Conservation (phyloP, 768 basidiomycete genomes). For the Trametes villosa region DNA sequence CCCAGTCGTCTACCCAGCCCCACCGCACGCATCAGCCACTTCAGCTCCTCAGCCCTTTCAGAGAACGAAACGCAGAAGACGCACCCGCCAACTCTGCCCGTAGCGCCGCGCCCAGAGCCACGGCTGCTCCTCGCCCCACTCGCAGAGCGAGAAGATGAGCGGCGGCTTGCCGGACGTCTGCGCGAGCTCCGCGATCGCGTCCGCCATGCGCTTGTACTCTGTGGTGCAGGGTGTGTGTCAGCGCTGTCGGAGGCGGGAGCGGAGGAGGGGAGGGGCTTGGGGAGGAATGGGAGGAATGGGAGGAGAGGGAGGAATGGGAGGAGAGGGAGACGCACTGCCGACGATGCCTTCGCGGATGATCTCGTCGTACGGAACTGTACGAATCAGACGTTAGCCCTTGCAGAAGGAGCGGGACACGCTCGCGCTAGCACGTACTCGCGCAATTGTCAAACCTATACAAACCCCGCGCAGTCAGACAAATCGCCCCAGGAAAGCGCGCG, state of each 20-base stretch:
- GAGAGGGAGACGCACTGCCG: slow-evolving; percentile 31
- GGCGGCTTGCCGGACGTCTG: slow-evolving; percentile 54
- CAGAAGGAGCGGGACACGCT: slow-evolving; percentile 51
- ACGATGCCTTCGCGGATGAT: slow-evolving; percentile 27
- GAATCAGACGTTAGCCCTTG: slow-evolving; percentile 37
- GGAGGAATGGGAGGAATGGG: not conserved
- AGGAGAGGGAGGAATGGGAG: not conserved
- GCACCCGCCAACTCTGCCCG: slow-evolving; percentile 70
- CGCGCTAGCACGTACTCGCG: slow-evolving; percentile 58
- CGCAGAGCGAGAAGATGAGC: slow-evolving; percentile 62
- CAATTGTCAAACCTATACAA: slow-evolving; percentile 55
- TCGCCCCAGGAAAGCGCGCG: not conserved
- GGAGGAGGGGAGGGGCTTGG: no score
- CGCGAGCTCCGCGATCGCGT: slow-evolving; percentile 56
- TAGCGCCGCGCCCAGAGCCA: slow-evolving; percentile 64
- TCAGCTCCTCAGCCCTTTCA: not conserved
- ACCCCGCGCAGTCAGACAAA: not conserved
- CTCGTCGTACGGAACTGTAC: slow-evolving; percentile 19
- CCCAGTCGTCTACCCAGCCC: slow-evolving; percentile 34
- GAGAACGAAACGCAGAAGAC: not conserved
- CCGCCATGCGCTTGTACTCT: slow-evolving; percentile 66
- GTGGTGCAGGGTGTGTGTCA: not conserved
- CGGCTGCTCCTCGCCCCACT: slow-evolving; percentile 70
- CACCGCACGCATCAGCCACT: no score
- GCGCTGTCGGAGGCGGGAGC: no score